phyloP scores from a whole-genome alignment of 441 rosid genomes.

The Lepidium campestre region DNA sequence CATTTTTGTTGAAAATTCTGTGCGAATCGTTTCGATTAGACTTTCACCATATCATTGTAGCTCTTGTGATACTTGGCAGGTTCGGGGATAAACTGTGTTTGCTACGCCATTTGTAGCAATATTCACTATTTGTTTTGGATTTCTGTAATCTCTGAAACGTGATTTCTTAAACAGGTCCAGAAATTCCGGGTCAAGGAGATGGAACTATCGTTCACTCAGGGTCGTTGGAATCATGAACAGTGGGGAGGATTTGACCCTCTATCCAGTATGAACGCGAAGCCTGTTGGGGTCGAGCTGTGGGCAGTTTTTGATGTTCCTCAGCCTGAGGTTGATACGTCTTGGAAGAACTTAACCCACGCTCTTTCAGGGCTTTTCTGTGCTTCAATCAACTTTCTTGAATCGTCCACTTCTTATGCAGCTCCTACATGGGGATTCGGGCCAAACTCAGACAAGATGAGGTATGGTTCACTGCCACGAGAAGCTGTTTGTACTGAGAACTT shows the following conservation, averaged over 20 bases:
- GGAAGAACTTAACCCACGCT: slow-evolving; percentile 87
- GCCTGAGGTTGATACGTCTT: slow-evolving; percentile 67
- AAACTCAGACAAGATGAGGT: slow-evolving; percentile 58
- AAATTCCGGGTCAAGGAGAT: slow-evolving; percentile 76
- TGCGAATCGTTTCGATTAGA: not conserved
- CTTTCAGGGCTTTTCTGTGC: slow-evolving; percentile 97
- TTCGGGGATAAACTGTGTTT: no score
- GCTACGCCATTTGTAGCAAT: no score
- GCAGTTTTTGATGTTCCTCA: slow-evolving; percentile 85
- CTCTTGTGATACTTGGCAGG: not conserved
- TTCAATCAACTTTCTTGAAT: slow-evolving; percentile 85
- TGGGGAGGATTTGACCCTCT: slow-evolving; percentile 96
- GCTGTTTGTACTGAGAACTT: slow-evolving; percentile 97
- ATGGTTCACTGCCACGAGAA: slow-evolving; percentile 93
- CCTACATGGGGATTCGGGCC: slow-evolving; percentile 77
- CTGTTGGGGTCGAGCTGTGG: slow-evolving; percentile 96
- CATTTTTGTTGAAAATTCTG: not conserved
- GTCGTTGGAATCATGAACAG: slow-evolving; percentile 91
- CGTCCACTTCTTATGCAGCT: slow-evolving; percentile 71
- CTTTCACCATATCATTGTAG: not conserved
- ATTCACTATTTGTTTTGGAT: not conserved
- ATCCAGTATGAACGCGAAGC: slow-evolving; percentile 86
- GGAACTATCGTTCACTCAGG: slow-evolving; percentile 96
- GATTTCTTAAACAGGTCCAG: slow-evolving; percentile 47
- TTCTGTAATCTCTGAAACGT: not conserved